Conservation (phyloP, 2,329 filamentous ascomycete species). For the Teratosphaeria pseudoeucalypti region DNA sequence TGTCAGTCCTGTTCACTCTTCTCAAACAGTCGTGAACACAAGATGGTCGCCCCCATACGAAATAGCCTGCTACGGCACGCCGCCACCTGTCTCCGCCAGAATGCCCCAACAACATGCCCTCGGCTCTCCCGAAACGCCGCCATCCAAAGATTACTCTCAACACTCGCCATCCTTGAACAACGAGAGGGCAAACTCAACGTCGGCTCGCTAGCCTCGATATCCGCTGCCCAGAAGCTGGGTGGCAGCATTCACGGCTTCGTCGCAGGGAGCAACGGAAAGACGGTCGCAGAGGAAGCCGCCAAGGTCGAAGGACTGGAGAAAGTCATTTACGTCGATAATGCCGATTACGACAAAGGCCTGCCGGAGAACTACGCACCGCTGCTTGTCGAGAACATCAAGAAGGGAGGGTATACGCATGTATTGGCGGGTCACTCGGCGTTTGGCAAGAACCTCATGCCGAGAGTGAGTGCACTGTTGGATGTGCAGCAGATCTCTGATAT, state of each 20-base stretch:
- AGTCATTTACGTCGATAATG: constrained; percentile 79
- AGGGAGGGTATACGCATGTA: constrained; percentile 85
- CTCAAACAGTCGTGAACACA: neutral
- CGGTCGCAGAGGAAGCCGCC: constrained; percentile 69
- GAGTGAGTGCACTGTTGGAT: constrained; percentile 84
- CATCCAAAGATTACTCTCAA: constrained; percentile 65
- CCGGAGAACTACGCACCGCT: constrained; percentile 92
- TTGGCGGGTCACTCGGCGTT: constrained; percentile 88
- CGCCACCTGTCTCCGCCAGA: constrained; percentile 23
- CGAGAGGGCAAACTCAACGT: constrained; percentile 75
- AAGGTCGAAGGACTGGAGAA: constrained; percentile 88
- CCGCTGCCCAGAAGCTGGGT: constrained; percentile 77
- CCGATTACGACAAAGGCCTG: constrained; percentile 85
- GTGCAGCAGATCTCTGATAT: constrained; percentile 91
- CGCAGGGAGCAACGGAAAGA: constrained; percentile 67
- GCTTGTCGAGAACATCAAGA: constrained; percentile 92
- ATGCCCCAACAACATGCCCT: constrained; percentile 24
- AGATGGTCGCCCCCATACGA: constrained; percentile 6
- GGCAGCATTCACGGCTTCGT: constrained; percentile 79
- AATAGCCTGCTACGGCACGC: constrained; percentile 16
- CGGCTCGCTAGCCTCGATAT: constrained; percentile 73
- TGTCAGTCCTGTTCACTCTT: neutral
- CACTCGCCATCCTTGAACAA: constrained; percentile 86
- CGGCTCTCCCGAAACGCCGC: constrained; percentile 42
- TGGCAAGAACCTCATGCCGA: constrained; percentile 87